Conservation (phyloP, 371 early-diverging fungal species). For the Choanephora cucurbitarum region DNA sequence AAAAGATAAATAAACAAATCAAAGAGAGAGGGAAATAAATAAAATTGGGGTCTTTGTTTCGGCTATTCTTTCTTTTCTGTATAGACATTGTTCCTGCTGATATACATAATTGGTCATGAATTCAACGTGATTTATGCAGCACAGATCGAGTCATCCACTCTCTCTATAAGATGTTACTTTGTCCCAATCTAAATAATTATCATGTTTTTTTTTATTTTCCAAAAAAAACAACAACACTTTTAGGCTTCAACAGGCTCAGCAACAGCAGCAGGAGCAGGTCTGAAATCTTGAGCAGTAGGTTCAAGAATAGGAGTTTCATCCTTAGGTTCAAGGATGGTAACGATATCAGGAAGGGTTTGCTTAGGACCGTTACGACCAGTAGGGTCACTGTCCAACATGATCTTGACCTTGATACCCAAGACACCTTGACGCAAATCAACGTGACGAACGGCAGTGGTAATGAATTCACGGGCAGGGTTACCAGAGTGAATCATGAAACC, state of each 20-base stretch:
- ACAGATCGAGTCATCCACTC: background rate
- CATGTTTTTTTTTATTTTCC: too few species aligned
- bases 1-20: conserved; percentile 7
- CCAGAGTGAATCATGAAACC: conserved; percentile 99
- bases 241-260: conserved; percentile 22
- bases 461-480: conserved; percentile 95
- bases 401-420: conserved; percentile 99
- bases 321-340: conserved; percentile 94
- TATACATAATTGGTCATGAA: too few species aligned
- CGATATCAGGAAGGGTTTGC: conserved; percentile 94
- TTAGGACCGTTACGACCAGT: conserved; percentile 94
- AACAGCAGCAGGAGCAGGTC: conserved; percentile 47
- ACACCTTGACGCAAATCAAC: conserved; percentile 99
- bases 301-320: conserved; percentile 74
- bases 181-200: too few species aligned
- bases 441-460: conserved; percentile 96
- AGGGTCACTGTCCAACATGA: conserved; percentile 98
- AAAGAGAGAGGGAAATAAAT: conserved; percentile 10
- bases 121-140: too few species aligned
- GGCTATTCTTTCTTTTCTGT: conserved; percentile 6
- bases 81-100: background rate
- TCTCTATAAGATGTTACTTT: background rate
- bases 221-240: conserved; percentile 8
- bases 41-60: conserved; percentile 5
- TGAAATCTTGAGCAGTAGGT: conserved; percentile 75